phyloP scores from a whole-genome alignment of 2,329 filamentous ascomycete genomes.

The Anthostomella pinea region DNA sequence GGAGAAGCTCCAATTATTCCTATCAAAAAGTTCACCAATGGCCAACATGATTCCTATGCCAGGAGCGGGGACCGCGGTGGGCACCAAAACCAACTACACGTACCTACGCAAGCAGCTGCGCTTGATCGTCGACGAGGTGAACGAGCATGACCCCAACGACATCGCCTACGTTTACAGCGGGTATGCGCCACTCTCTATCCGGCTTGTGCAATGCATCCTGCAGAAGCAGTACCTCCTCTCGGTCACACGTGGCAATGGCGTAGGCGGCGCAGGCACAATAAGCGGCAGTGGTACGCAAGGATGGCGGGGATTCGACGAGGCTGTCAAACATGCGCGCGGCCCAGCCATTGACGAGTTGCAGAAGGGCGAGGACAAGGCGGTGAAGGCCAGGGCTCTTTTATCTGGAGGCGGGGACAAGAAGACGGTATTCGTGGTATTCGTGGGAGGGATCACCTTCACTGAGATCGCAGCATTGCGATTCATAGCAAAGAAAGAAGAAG shows the following conservation, averaged over 20 bases:
- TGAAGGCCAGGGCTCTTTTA: constrained; percentile 79
- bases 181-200: constrained; percentile 88
- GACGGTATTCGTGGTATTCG: constrained; percentile 92
- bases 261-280: constrained; percentile 44
- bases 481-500: constrained; percentile 78
- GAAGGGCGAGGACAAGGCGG: constrained; percentile 87
- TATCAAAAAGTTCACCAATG: constrained; percentile 72
- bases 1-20: constrained; percentile 84
- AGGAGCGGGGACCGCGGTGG: constrained; percentile 53
- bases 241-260: constrained; percentile 62
- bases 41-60: constrained; percentile 79
- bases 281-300: constrained; percentile 66
- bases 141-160: constrained; percentile 90
- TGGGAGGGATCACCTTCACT: constrained; percentile 95
- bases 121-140: constrained; percentile 93
- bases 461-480: constrained; percentile 94
- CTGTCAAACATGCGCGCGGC: constrained; percentile 81
- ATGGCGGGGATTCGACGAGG: constrained; percentile 92
- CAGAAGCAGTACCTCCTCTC: constrained; percentile 83
- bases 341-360: constrained; percentile 90
- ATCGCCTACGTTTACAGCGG: constrained; percentile 98
- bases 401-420: constrained; percentile 74
- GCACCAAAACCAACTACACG: constrained; percentile 84
- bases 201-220: constrained; percentile 86
- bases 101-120: constrained; percentile 82